Percentiles rank a stretch among this genome's conserved stretches.
These are phyloP conservation scores for Phytophthora idaei DNA, from an alignment of 352 stramenopile genomes.

Conservation along the genomic window DNA sequence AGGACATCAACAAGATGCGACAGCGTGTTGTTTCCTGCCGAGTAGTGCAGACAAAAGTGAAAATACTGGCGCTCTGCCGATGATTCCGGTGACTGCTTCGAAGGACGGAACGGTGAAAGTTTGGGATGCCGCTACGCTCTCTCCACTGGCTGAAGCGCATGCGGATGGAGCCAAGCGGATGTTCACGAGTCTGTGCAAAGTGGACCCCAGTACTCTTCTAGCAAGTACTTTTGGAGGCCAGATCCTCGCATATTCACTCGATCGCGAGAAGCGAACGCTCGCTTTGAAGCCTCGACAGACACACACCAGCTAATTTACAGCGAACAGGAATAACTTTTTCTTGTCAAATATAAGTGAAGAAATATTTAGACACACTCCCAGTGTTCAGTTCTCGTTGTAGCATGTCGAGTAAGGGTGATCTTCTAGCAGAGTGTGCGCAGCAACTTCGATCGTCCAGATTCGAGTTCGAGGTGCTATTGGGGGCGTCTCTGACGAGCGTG, in stretches of 20 bases:
- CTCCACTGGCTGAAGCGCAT: slow-evolving; percentile 49
- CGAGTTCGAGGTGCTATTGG: slow-evolving; percentile 70
- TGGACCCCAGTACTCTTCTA: slow-evolving; percentile 43
- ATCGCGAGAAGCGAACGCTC: slow-evolving; percentile 30
- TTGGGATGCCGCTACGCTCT: slow-evolving; percentile 50
- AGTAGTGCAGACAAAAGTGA: slow-evolving; percentile 7
- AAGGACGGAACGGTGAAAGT: slow-evolving; percentile 83
- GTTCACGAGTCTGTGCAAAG: slow-evolving; percentile 68
- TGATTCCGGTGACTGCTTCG: slow-evolving; percentile 65
- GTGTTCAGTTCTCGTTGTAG: neutral
- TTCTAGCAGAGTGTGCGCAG: slow-evolving; percentile 56
- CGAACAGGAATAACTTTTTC: slow-evolving; percentile 26
- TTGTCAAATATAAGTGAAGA: slow-evolving; percentile 5
- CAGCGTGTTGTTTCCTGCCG: slow-evolving; percentile 70
- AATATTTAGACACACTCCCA: slow-evolving; percentile 15
- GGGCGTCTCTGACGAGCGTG: slow-evolving; percentile 43
- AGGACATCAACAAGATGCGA: slow-evolving; percentile 81
- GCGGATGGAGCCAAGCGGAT: slow-evolving; percentile 51
- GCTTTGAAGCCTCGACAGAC: slow-evolving; percentile 12
- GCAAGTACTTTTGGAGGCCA: slow-evolving; percentile 62
- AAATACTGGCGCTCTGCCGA: slow-evolving; percentile 16
- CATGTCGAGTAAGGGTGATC: slow-evolving; percentile 18
- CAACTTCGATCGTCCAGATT: slow-evolving; percentile 51
- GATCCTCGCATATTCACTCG: slow-evolving; percentile 52
- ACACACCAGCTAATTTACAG: slow-evolving; percentile 10